Evolutionary conservation across 768 basidiomycete species (phyloP).

Genomic region (Leccinum ochraceum): DNA sequence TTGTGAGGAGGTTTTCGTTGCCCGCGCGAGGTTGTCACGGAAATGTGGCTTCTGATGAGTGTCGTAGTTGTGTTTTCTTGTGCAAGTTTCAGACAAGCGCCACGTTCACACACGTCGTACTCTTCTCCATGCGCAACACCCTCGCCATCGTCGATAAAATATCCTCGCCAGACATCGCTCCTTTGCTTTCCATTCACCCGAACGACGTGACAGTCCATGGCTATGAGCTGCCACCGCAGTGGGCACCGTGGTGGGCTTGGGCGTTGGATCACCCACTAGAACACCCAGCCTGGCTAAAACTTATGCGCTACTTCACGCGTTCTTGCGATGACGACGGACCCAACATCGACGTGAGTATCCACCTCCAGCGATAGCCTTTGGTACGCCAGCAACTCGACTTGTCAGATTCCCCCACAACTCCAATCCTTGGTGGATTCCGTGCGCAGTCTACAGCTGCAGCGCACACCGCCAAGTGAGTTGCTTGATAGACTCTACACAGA

Average conservation of each 20-base stretch:
- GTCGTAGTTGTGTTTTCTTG: too few relatives aligned
- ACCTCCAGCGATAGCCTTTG: neutral
- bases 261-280: slow-evolving; percentile 17
- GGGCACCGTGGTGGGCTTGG: slow-evolving; percentile 42
- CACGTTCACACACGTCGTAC: neutral
- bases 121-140: slow-evolving; percentile 1
- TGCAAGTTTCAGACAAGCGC: too few relatives aligned
- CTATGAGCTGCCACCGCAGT: slow-evolving; percentile 22
- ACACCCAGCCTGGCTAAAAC: slow-evolving; percentile 23
- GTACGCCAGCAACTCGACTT: neutral
- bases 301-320: slow-evolving; percentile 27
- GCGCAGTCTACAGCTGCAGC: slow-evolving; percentile 29
- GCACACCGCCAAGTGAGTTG: slow-evolving; percentile 20
- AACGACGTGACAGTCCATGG: slow-evolving; percentile 40
- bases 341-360: slow-evolving; percentile 18
- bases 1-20: slow-evolving; percentile 48
- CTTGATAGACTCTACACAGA: neutral
- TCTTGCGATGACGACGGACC: slow-evolving; percentile 10
- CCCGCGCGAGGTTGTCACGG: slow-evolving; percentile 51
- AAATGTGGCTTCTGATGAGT: slow-evolving; percentile 53
- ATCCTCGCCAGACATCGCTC: slow-evolving; percentile 25
- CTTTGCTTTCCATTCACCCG: slow-evolving; percentile 48
- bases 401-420: slow-evolving; percentile 27
- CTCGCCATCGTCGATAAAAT: slow-evolving; percentile 18
- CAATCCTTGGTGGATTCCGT: slow-evolving; percentile 24